phyloP scores from a whole-genome alignment of 2,329 filamentous ascomycete genomes.

The Dothistroma septosporum region DNA sequence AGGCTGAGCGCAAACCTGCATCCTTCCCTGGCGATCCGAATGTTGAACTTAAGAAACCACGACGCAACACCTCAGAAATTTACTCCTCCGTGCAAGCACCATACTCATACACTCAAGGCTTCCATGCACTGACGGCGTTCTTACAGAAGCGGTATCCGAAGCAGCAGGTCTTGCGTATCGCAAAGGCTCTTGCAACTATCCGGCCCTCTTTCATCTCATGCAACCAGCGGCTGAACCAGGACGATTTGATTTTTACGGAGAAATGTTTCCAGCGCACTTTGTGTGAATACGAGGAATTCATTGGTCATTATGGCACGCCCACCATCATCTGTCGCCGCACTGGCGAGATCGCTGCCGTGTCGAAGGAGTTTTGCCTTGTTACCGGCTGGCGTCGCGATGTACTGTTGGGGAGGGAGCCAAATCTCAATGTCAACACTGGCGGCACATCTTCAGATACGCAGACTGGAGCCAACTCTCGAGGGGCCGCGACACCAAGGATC shows the following conservation, averaged over 20 bases:
- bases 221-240: slow-evolving; percentile 78
- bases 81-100: slow-evolving; percentile 88
- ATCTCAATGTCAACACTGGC: slow-evolving; percentile 78
- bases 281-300: slow-evolving; percentile 89
- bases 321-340: slow-evolving; percentile 89
- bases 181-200: slow-evolving; percentile 81
- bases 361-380: slow-evolving; percentile 93
- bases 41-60: slow-evolving; percentile 43
- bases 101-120: slow-evolving; percentile 84
- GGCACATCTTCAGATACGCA: slow-evolving; percentile 41
- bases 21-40: slow-evolving; percentile 31
- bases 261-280: slow-evolving; percentile 92
- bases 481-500: slow-evolving; percentile 45
- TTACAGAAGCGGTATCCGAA: slow-evolving; percentile 73
- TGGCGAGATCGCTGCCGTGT: slow-evolving; percentile 89
- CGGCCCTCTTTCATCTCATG: slow-evolving; percentile 90
- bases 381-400: slow-evolving; percentile 93
- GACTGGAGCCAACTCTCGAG: slow-evolving; percentile 45
- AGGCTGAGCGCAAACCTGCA: slow-evolving; percentile 28
- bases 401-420: slow-evolving; percentile 78
- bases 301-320: slow-evolving; percentile 81
- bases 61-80: slow-evolving; percentile 73
- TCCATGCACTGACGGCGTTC: slow-evolving; percentile 80
- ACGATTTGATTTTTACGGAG: slow-evolving; percentile 95
- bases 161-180: slow-evolving; percentile 75